Evolutionary conservation across 805 yeast genomes (phyloP).

Genomic region (Candida michaelii): DNA sequence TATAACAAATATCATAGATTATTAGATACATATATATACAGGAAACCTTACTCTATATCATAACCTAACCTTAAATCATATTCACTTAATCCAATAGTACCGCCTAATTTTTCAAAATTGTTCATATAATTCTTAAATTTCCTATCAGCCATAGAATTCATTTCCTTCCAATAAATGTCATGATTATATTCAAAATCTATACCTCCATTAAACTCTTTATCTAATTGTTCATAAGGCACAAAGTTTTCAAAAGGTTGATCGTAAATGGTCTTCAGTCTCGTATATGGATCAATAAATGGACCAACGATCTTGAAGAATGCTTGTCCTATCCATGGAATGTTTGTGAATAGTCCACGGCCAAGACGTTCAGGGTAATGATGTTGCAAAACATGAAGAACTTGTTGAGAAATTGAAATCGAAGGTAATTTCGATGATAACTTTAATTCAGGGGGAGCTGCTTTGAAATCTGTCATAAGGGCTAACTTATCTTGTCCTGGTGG

Average conservation of each 20-base stretch:
- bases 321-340: constrained; percentile 58
- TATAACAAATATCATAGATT: not conserved
- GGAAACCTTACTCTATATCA: constrained; percentile 3
- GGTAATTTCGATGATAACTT: constrained; percentile 45
- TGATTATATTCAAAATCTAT: constrained; percentile 54
- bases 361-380: constrained; percentile 60
- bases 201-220: constrained; percentile 48
- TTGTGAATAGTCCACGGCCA: constrained; percentile 53
- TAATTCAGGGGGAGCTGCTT: constrained; percentile 41
- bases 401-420: constrained; percentile 49
- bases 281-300: constrained; percentile 59
- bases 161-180: constrained; percentile 52
- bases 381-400: constrained; percentile 51
- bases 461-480: constrained; percentile 56
- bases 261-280: constrained; percentile 55
- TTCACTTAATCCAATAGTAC: constrained; percentile 54
- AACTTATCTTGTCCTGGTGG: constrained; percentile 60
- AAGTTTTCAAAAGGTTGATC: constrained; percentile 58
- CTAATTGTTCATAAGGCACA: constrained; percentile 54
- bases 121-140: constrained; percentile 32
- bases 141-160: constrained; percentile 42
- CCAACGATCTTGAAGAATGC: constrained; percentile 55
- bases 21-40: no score
- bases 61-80: constrained; percentile 44
- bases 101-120: constrained; percentile 46